Evolutionary conservation across 1,284 basidiomycete genomes (phyloP).

Genomic region (Termitomyces sp.): DNA sequence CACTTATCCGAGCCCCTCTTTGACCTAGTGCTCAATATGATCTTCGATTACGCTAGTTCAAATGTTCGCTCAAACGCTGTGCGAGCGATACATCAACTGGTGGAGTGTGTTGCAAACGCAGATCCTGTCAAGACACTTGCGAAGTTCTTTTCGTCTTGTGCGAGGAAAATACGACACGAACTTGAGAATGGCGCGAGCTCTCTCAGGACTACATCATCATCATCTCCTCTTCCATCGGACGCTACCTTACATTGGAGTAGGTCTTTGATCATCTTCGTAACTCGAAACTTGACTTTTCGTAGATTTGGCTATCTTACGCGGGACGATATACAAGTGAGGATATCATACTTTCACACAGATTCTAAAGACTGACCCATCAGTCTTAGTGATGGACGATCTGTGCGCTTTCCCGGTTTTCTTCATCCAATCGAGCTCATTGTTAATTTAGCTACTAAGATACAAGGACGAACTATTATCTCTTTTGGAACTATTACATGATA

Average conservation of each 20-base stretch:
- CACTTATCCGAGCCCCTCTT: constrained; percentile 81
- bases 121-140: constrained; percentile 73
- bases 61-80: constrained; percentile 83
- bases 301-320: constrained; percentile 68
- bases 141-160: constrained; percentile 74
- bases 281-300: constrained; percentile 2
- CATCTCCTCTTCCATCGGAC: constrained; percentile 73
- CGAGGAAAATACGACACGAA: constrained; percentile 69
- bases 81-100: constrained; percentile 81
- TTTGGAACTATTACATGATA: constrained; percentile 62
- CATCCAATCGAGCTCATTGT: constrained; percentile 6
- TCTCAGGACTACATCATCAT: constrained; percentile 73
- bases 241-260: constrained; percentile 86
- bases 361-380: constrained; percentile 3
- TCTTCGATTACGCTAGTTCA: constrained; percentile 72
- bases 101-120: constrained; percentile 82
- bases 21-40: constrained; percentile 78
- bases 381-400: constrained; percentile 57
- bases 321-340: constrained; percentile 65
- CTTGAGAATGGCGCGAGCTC: constrained; percentile 86
- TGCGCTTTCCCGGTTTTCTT: constrained; percentile 28
- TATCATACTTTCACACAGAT: neutral
- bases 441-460: constrained; percentile 54
- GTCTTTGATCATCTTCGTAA: constrained; percentile 20
- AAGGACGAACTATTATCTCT: constrained; percentile 62